Conservation (phyloP, 345 rosid genomes). For the rapeseed (Brassica napus) region Da-Ae NC_063437.1:16340001-16340500, state of each 20-base stretch:
- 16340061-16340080: background rate
- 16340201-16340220: background rate
- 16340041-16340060: background rate
- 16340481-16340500: background rate
- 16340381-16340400: background rate
- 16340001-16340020: background rate
- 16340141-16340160: background rate
- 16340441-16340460: background rate
- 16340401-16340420: background rate
- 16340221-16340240: background rate
- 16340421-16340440: background rate
- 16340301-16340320: background rate
- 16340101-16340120: background rate
- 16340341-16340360: background rate
- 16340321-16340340: background rate
- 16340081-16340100: background rate
- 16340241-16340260: background rate
- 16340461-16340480: background rate
- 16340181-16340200: background rate
- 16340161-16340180: background rate
- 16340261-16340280: background rate
- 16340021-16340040: background rate
- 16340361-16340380: background rate
- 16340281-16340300: background rate
- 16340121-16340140: background rate